phyloP scores from a whole-genome alignment of 768 basidiomycete species.

The Tylopilus rubrobrunneus region DNA sequence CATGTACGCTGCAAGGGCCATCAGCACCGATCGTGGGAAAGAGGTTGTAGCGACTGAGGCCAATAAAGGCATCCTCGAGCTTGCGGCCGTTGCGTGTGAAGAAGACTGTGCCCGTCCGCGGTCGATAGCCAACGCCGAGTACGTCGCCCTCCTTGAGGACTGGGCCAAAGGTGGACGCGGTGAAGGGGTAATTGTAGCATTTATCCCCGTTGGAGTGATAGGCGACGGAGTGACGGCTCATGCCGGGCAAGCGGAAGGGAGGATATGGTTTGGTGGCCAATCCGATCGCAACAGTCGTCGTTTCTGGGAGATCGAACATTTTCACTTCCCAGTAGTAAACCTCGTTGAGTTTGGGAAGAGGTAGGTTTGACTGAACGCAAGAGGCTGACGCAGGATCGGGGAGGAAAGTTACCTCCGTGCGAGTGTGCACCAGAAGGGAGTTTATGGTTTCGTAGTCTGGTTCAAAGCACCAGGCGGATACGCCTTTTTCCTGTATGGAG shows the following conservation, averaged over 20 bases:
- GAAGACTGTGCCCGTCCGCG: slow-evolving; percentile 96
- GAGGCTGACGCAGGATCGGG: slow-evolving; percentile 94
- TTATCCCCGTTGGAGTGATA: slow-evolving; percentile 98
- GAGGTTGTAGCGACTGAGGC: slow-evolving; percentile 85
- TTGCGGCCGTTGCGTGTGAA: slow-evolving; percentile 98
- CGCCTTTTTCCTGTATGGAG: slow-evolving; percentile 98
- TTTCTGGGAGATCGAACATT: slow-evolving; percentile 92
- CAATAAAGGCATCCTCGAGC: slow-evolving; percentile 93
- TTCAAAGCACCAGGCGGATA: slow-evolving; percentile 99
- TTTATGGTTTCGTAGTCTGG: slow-evolving; percentile 96
- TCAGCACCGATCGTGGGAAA: slow-evolving; percentile 98
- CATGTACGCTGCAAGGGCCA: slow-evolving; percentile 91
- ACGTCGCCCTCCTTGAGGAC: slow-evolving; percentile 91
- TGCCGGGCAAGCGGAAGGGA: slow-evolving; percentile 86
- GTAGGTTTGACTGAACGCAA: slow-evolving; percentile 94
- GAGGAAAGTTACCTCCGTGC: slow-evolving; percentile 97
- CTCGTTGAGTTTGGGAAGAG: slow-evolving; percentile 95
- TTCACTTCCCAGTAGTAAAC: slow-evolving; percentile 99
- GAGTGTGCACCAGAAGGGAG: slow-evolving; percentile 87
- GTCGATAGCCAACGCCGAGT: slow-evolving; percentile 92
- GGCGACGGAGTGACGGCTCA: slow-evolving; percentile 82
- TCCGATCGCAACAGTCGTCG: slow-evolving; percentile 88
- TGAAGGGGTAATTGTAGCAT: slow-evolving; percentile 96
- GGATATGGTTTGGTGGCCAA: slow-evolving; percentile 97
- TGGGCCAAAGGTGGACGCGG: slow-evolving; percentile 77